Base-by-base conservation (phyloP, 192 early-diverging fungal genomes). In the Diversispora epigaea region DNA sequence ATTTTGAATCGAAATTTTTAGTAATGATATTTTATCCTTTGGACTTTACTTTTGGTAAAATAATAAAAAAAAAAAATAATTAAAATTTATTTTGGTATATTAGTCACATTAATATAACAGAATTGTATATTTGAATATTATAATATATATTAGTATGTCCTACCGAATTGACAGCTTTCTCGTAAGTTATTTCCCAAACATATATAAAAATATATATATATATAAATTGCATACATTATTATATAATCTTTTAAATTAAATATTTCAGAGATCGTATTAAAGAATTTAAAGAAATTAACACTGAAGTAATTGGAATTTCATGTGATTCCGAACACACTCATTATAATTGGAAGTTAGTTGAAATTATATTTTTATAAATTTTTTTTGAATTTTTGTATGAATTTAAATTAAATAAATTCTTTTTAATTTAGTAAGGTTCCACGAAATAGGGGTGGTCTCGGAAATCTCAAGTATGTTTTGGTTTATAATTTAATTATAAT, bases 101-200 rank as follows among this genome's bases (percentile, higher is more conserved):
- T 12, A 25, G 52, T 9, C 9, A 6, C 12, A 8, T 32, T 49
- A 17, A 12, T 49, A 58, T 14, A 47, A 43, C 8, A 10, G 10
- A 22, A 39, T n/a, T 15, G 21, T 9, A 62, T 19, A 47, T n/a
- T 44, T 17, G 14, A 44, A 25, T 22, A 39, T 32, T 32, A 32
- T 32, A 15, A 61, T 47, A n/a, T n/a, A 19, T 46, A 47, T 39
- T 49, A 45, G 90, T 91, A 39, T 96, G 95, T 83, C 95, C 95
- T n/a, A 95, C 95, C 73, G 93, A 96, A 80, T 90, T 96, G 84
- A 86, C 91, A 75, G 91, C 91, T 43, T 93, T 93, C 86, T 83
- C 74, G 65, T 65, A 54, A 58, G 64, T 68, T 45, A 32, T 32
- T 32, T 32, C 25, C 25, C 25, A 22, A 46, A 14, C 21, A 54